Evolutionary conservation across 371 early-diverging fungal genomes (phyloP).

Genomic region (Syncephalastrum monosporum): DNA sequence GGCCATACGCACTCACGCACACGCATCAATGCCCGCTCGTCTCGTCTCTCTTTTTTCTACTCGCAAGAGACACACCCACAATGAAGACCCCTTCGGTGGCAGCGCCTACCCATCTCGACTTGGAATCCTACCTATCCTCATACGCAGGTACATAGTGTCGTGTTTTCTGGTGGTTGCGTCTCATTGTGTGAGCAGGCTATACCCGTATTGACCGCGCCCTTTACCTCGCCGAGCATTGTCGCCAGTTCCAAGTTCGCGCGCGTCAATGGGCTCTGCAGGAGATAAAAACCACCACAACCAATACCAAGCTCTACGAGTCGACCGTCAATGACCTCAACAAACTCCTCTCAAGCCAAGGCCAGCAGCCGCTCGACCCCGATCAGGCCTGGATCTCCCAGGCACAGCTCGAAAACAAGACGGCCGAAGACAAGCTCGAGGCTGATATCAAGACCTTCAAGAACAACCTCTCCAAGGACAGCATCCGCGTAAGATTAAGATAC

Average conservation of each 20-base stretch:
- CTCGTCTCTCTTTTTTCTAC: too few relatives aligned
- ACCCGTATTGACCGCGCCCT: slow-evolving; percentile 70
- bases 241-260: slow-evolving; percentile 67
- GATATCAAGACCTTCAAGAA: slow-evolving; percentile 73
- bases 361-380: slow-evolving; percentile 32
- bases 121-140: slow-evolving; percentile 66
- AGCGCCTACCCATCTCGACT: slow-evolving; percentile 50
- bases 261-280: slow-evolving; percentile 61
- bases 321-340: slow-evolving; percentile 55
- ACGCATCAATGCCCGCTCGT: too few relatives aligned
- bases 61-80: too few relatives aligned
- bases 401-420: slow-evolving; percentile 37
- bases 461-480: slow-evolving; percentile 78
- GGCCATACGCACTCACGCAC: too few relatives aligned
- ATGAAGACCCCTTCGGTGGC: too few relatives aligned
- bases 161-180: neutral
- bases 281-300: slow-evolving; percentile 49
- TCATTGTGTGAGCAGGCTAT: slow-evolving; percentile 44
- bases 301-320: slow-evolving; percentile 51
- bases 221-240: slow-evolving; percentile 77
- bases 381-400: slow-evolving; percentile 65
- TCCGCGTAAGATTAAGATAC: slow-evolving; percentile 58
- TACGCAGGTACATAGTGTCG: slow-evolving; percentile 54
- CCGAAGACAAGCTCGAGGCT: slow-evolving; percentile 63
- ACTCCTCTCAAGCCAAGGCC: slow-evolving; percentile 35